Conservation (phyloP, 768 basidiomycete species). For the Plicaturopsis crispa region DNA sequence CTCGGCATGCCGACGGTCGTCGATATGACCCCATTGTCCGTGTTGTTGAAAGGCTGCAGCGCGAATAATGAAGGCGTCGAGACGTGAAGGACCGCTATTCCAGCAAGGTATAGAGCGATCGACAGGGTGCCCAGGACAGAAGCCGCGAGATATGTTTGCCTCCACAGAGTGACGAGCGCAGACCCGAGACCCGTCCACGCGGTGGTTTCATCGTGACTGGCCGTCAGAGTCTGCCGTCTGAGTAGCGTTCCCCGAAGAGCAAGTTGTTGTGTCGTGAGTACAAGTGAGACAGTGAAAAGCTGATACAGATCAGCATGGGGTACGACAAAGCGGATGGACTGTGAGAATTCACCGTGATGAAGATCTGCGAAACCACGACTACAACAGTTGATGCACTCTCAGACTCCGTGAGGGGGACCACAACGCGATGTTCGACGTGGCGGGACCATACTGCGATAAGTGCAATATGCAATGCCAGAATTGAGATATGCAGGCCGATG, state of each 20-base stretch:
- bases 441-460: slow-evolving; percentile 2
- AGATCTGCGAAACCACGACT: neutral
- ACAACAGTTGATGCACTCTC: neutral
- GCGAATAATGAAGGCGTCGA: slow-evolving; percentile 15
- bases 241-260: slow-evolving; percentile 4
- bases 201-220: slow-evolving; percentile 11
- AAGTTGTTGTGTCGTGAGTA: slow-evolving; percentile 14
- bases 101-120: slow-evolving; percentile 11
- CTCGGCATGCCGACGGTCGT: neutral
- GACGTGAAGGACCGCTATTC: slow-evolving; percentile 13
- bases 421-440: slow-evolving; percentile 1
- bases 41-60: slow-evolving; percentile 5
- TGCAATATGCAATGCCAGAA: slow-evolving; percentile 6
- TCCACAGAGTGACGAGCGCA: slow-evolving; percentile 10
- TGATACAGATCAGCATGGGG: neutral
- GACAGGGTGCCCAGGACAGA: slow-evolving; percentile 8
- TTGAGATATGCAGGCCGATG: neutral
- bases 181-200: slow-evolving; percentile 18
- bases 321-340: neutral
- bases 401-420: neutral
- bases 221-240: slow-evolving; percentile 9
- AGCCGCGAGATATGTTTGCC: slow-evolving; percentile 8
- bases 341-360: neutral
- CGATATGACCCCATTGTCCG: neutral
- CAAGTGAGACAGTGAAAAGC: slow-evolving; percentile 6